Conservation (phyloP, 768 basidiomycete genomes). For the Serpula lacrymans region DNA sequence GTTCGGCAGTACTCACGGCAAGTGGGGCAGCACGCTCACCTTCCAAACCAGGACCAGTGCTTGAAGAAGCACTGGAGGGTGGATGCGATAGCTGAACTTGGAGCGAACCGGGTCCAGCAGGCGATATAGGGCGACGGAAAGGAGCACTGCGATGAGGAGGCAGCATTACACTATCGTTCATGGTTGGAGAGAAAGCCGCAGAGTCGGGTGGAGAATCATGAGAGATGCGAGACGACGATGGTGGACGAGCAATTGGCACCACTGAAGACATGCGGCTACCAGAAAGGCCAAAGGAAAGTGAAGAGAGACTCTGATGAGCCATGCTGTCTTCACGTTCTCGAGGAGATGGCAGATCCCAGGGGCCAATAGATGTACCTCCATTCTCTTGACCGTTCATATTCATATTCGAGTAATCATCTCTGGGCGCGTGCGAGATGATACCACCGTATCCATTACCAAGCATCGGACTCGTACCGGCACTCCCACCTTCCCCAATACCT, state of each 20-base stretch:
- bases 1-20: slow-evolving; percentile 47
- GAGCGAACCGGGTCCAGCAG: slow-evolving; percentile 22
- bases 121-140: slow-evolving; percentile 23
- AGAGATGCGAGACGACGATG: slow-evolving; percentile 25
- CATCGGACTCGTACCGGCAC: slow-evolving; percentile 14
- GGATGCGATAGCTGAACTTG: slow-evolving; percentile 25
- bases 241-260: slow-evolving; percentile 17
- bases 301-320: slow-evolving; percentile 19
- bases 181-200: slow-evolving; percentile 19
- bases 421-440: slow-evolving; percentile 23
- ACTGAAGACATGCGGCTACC: slow-evolving; percentile 19
- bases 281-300: slow-evolving; percentile 25
- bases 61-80: slow-evolving; percentile 37
- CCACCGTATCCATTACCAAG: slow-evolving; percentile 20
- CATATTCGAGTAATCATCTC: slow-evolving; percentile 18
- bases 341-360: slow-evolving; percentile 30
- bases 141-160: slow-evolving; percentile 26
- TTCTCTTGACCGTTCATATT: slow-evolving; percentile 12
- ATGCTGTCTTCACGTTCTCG: slow-evolving; percentile 25
- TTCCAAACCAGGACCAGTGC: slow-evolving; percentile 43
- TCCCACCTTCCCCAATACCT: slow-evolving; percentile 14
- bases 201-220: slow-evolving; percentile 24
- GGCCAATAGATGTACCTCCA: slow-evolving; percentile 20
- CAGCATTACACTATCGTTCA: slow-evolving; percentile 26
- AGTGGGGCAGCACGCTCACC: slow-evolving; percentile 22